Evolutionary conservation across 768 basidiomycete genomes (phyloP), one percentile per base, ranked within the genome.

Genomic region (Clavaria fumosa): DNA sequence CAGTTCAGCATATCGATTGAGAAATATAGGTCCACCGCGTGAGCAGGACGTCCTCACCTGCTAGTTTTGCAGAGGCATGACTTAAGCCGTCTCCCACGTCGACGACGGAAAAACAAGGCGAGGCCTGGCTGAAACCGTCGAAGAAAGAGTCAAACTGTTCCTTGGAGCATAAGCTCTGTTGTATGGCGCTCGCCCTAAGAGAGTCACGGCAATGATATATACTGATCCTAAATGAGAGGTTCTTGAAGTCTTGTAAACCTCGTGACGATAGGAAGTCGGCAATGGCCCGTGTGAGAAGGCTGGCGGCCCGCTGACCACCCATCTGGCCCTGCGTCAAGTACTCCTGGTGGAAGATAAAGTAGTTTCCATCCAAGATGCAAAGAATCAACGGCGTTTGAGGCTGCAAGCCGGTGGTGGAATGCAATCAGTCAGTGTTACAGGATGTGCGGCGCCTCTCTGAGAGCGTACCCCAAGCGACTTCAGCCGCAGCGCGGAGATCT

Each of bases 151-250:
- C 72, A 44, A 81, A 66, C 44, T 82, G 77, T 34, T 76, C 75
- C 15, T 60, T 59, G 32, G 67, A 67, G 50, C 79, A 82, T 37
- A 75, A 53, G 36, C 66, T 63, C 46, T 68, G 63, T 22, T 57
- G 58, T 39, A 67, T 54, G 24, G 80, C 63, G 35, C 57, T 55
- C 35, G 70, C 67, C 7, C 65, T 51, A 31, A 79, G 56, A 22
- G 67, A 67, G 37, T 56, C 49, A 55, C 69, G 77, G 62, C 78
- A 80, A 56, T 72, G 68, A 59, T 73, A 83, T 43, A 84, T 53
- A 31, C 71, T 72, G 35, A 80, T 69, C 78, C 78, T 83, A 53
- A 82, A 80, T 19, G 79, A 78, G 27, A 80, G 62, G 6, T 74
- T 66, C 21, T 72, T 74, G 41, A 72, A 67, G 39, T 69, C 62